A percentile compares a stretch with the other conserved stretches of the same genome.
These are phyloP conservation scores for Clavispora phyllophila DNA, from an alignment of 805 yeast species.

Conservation along the genomic window DNA sequence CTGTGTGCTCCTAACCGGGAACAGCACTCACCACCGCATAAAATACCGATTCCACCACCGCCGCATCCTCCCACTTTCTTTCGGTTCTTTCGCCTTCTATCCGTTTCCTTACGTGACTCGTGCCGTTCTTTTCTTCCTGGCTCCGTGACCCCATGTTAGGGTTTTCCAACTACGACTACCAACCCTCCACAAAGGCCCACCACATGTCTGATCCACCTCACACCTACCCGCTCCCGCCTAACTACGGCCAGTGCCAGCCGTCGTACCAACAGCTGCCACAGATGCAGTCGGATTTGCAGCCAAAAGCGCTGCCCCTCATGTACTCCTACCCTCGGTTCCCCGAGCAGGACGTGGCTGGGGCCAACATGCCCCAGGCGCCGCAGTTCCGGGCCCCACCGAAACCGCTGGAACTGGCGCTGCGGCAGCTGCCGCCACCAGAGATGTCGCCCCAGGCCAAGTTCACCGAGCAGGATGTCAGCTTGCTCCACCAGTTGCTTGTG, in stretches of 20 bases:
- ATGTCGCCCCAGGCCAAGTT: constrained; percentile 18
- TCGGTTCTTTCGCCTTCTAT: background rate
- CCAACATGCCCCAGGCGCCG: background rate
- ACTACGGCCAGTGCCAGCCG: background rate
- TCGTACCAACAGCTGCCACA: background rate
- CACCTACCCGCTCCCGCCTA: background rate
- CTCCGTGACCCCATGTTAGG: background rate
- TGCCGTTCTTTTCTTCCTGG: background rate
- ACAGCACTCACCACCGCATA: too few relatives aligned
- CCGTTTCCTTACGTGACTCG: background rate
- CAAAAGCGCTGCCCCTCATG: background rate
- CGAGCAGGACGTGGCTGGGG: background rate
- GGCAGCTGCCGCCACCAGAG: background rate
- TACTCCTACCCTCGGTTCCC: background rate
- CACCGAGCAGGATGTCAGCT: constrained; percentile 40
- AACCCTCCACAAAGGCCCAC: background rate
- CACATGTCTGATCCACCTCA: background rate
- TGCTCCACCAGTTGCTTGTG: constrained; percentile 42
- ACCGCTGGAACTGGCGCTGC: background rate
- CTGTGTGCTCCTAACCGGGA: background rate
- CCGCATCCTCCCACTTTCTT: background rate
- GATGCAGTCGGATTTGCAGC: background rate
- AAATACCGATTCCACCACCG: too few relatives aligned
- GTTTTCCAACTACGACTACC: background rate
- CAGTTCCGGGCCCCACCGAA: background rate